phyloP scores from a whole-genome alignment of 345 rosid genomes.

The Draba incana region DNA sequence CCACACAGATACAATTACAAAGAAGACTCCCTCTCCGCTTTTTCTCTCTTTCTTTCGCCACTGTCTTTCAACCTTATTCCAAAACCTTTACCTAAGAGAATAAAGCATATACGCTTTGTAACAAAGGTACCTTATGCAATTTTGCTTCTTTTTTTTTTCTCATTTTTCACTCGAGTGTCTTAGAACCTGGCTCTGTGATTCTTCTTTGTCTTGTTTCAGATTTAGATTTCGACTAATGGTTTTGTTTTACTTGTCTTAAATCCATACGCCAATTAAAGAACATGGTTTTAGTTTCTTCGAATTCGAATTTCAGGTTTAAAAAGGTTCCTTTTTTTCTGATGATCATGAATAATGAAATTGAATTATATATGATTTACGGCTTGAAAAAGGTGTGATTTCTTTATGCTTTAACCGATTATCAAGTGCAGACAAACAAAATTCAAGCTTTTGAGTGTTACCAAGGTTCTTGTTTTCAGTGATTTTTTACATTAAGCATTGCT shows the following conservation, averaged over 20 bases:
- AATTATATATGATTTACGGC: not conserved
- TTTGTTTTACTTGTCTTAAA: slow-evolving; percentile 9
- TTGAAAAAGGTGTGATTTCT: not conserved
- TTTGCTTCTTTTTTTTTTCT: not conserved
- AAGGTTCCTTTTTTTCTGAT: slow-evolving; percentile 12
- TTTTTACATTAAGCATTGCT: slow-evolving; percentile 26
- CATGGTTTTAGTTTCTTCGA: not conserved
- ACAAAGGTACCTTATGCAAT: slow-evolving; percentile 23
- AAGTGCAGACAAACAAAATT: not conserved
- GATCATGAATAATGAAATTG: not conserved
- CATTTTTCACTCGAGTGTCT: slow-evolving; percentile 9
- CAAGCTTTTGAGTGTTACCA: slow-evolving; percentile 1
- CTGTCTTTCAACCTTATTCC: slow-evolving; percentile 25
- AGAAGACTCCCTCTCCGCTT: slow-evolving; percentile 11
- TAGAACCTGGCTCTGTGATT: slow-evolving; percentile 21
- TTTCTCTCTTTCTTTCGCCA: slow-evolving; percentile 13
- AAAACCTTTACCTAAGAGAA: not conserved
- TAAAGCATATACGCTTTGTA: slow-evolving; percentile 25
- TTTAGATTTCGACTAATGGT: slow-evolving; percentile 22
- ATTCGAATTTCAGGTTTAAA: not conserved
- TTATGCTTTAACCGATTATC: slow-evolving; percentile 2
- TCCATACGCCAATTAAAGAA: not conserved
- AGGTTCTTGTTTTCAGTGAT: not conserved
- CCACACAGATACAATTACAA: slow-evolving; percentile 21
- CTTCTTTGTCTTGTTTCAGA: slow-evolving; percentile 18